Evolutionary conservation across 2,329 filamentous ascomycete species (phyloP).

Genomic region (Fonsecaea pedrosoi): DNA sequence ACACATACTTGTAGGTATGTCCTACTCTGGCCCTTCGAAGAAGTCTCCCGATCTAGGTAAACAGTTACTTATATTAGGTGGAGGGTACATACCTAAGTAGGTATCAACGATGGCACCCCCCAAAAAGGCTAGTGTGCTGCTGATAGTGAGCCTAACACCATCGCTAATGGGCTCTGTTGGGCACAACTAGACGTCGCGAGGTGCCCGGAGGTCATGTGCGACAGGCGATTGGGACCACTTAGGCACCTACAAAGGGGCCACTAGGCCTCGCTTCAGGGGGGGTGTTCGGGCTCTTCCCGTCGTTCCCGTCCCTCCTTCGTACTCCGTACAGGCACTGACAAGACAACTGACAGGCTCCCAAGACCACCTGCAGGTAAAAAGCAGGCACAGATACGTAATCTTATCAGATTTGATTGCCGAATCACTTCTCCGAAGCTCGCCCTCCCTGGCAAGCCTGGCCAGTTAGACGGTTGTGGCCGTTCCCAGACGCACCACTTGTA

Average conservation of each 20-base stretch:
- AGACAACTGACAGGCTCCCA: too few relatives aligned
- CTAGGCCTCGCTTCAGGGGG: neutral
- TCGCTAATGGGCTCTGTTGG: neutral
- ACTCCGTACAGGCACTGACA: too few relatives aligned
- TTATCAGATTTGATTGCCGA: conserved; percentile 21
- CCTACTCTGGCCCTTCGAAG: neutral
- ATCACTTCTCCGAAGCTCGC: neutral
- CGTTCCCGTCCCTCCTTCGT: neutral
- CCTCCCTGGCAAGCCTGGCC: neutral
- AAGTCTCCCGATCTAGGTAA: neutral
- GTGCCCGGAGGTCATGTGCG: neutral
- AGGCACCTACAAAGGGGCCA: too few relatives aligned
- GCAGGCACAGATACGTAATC: conserved; percentile 6
- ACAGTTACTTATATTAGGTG: too few relatives aligned
- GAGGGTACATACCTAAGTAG: too few relatives aligned
- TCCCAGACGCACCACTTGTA: conserved; percentile 12
- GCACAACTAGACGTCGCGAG: neutral
- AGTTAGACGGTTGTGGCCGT: neutral
- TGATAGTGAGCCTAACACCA: too few relatives aligned
- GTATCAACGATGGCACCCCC: too few relatives aligned
- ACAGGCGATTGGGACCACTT: neutral
- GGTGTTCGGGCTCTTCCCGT: neutral
- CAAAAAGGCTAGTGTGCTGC: too few relatives aligned
- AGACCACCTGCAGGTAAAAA: too few relatives aligned
- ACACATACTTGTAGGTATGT: too few relatives aligned